Base-by-base conservation (phyloP, 2,329 filamentous ascomycete species). In the Metarhizium anisopliae region DNA sequence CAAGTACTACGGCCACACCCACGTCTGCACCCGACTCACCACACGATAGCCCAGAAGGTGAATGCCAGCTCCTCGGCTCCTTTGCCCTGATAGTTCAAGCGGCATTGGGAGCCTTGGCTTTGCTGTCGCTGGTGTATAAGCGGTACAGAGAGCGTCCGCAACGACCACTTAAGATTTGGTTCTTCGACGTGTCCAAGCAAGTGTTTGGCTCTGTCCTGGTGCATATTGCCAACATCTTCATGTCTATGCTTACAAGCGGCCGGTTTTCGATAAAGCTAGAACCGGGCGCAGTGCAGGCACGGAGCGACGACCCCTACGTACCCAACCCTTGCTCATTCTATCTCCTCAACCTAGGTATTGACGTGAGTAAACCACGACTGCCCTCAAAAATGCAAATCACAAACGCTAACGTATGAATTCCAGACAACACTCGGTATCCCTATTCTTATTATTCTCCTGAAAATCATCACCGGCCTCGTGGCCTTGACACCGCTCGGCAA, bases 291-390 rank as follows among this genome's bases (percentile, higher is more conserved):
- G 59, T 75, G n/a, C 52, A 59, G 59, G 72, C 72, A n/a, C 73
- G 77, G 47, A 72, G 70, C 11, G 77, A 81, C 50, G 77, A 78
- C 7, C 73, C 73, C 3, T 89, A 89, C 61, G 77, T 78, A 57
- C 92, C 94, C 7, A 99, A 99, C 64, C 94, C 94, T 10, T 99
- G 94, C 74, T 96, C 91, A 1, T 97, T 95, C 67, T 99, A 99
- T 69, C 74, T 99, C 30, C 77, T 99, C 63, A 99, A 99, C 68
- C 72, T 99, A 56, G 93, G 83, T 49, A 96, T 99, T 61, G 94
- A 99, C 74, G 93, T 96, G 76, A 82, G 90, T 83, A 40, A 18
- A 16, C 29, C 13, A 4, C 35, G 25, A 25, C 36, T 4, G 2
- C 18, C 36, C 25, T 20, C 5, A 25, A 25, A 25, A 25, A 25